Conservation (phyloP, 495 filamentous ascomycete genomes). For the Bathelium albidoporum region DNA sequence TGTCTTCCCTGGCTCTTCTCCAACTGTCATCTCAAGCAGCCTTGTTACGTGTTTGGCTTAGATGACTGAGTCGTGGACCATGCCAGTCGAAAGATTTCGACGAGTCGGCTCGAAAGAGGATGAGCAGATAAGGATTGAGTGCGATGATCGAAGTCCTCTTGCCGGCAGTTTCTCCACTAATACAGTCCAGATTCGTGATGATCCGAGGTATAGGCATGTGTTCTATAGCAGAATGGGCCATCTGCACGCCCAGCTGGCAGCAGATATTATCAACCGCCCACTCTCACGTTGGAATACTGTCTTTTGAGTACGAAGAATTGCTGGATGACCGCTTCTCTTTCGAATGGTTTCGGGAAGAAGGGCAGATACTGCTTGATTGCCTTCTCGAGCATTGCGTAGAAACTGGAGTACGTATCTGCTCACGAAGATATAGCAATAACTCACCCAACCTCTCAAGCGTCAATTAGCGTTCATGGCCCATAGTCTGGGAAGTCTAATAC, state of each 20-base stretch:
- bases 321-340: neutral
- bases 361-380: neutral
- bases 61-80: no score
- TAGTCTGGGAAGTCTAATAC: neutral
- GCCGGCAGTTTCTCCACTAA: no score
- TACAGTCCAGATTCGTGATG: neutral
- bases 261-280: neutral
- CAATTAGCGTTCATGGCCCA: neutral
- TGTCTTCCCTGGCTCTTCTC: no score
- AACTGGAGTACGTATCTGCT: neutral
- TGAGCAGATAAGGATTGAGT: no score
- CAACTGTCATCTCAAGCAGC: no score
- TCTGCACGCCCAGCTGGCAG: neutral
- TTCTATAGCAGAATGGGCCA: neutral
- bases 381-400: neutral
- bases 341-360: neutral
- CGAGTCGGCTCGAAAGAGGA: no score
- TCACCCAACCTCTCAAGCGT: neutral
- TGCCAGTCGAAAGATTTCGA: no score
- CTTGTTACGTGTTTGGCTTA: no score
- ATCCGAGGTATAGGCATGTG: neutral
- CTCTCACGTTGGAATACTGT: neutral
- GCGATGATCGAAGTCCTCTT: no score
- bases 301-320: neutral
- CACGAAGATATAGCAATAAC: no score